Conservation (phyloP, 345 rosid genomes). For the Clarkia xantiana region DNA sequence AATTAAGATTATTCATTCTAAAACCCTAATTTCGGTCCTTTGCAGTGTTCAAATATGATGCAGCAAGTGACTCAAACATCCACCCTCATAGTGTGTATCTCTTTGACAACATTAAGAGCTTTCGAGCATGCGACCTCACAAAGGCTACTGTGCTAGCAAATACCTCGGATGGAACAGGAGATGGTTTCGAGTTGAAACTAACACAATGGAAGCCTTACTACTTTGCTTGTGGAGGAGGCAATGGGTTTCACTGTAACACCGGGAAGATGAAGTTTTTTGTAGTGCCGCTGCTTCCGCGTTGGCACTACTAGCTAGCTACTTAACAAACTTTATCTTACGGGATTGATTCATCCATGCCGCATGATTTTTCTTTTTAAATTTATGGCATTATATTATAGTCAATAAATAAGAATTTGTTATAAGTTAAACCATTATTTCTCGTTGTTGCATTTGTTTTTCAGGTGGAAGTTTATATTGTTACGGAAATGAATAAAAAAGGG, state of each 20-base stretch:
- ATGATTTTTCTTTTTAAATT: neutral
- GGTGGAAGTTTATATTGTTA: too few species aligned
- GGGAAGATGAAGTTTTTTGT: constrained; percentile 62
- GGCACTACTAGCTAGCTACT: constrained; percentile 7
- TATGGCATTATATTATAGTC: neutral
- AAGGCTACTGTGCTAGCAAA: constrained; percentile 38
- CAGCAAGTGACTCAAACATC: constrained; percentile 30
- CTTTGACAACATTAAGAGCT: constrained; percentile 37
- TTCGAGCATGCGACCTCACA: constrained; percentile 28
- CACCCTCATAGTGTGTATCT: constrained; percentile 53
- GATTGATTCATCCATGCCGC: neutral
- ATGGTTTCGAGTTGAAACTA: constrained; percentile 48
- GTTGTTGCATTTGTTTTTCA: too few species aligned
- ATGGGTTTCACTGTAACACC: constrained; percentile 45
- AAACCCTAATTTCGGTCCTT: neutral
- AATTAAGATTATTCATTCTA: too few species aligned
- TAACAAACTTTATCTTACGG: too few species aligned
- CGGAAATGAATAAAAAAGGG: too few species aligned
- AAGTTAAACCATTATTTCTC: too few species aligned
- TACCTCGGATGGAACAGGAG: constrained; percentile 35
- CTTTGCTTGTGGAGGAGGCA: constrained; percentile 55
- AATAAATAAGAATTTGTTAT: too few species aligned
- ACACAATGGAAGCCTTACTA: constrained; percentile 30
- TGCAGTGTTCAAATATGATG: constrained; percentile 67
- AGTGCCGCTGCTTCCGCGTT: constrained; percentile 24